Evolutionary conservation across 768 basidiomycete genomes (phyloP).

Genomic region (Pisolithus marmoratus): DNA sequence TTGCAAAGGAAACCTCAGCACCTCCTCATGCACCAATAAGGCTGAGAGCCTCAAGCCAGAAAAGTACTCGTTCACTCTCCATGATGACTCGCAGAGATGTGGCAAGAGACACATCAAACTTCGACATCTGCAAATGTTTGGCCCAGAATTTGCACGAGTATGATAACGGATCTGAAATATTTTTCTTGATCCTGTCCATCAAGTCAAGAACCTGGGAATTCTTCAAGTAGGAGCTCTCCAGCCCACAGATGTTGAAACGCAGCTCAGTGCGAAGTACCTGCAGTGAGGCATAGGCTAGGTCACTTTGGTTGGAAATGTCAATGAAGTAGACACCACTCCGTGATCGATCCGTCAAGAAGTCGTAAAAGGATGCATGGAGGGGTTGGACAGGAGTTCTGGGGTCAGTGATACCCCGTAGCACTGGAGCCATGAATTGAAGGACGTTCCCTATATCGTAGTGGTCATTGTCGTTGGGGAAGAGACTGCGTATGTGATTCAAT

Average conservation of each 20-base stretch:
- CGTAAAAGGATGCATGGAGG: conserved; percentile 24
- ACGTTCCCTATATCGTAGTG: background rate
- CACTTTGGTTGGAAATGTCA: conserved; percentile 7
- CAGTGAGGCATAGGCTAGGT: conserved; percentile 20
- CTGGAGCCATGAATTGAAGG: background rate
- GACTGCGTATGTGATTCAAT: background rate
- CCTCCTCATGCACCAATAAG: too few species aligned
- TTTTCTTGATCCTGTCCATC: too few species aligned
- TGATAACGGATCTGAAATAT: too few species aligned
- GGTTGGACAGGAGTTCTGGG: conserved; percentile 6
- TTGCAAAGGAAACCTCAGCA: too few species aligned
- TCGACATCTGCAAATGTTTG: too few species aligned
- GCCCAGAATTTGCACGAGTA: too few species aligned
- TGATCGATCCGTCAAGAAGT: conserved; percentile 16
- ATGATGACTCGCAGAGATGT: too few species aligned
- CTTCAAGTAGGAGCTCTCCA: too few species aligned
- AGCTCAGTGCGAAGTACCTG: conserved; percentile 23
- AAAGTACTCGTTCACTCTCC: too few species aligned
- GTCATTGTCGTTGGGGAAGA: background rate
- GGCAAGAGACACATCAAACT: too few species aligned
- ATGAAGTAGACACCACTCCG: conserved; percentile 11
- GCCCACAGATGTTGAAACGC: conserved; percentile 31
- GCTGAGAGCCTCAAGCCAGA: too few species aligned
- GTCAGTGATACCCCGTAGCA: conserved; percentile 5
- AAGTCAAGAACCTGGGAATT: too few species aligned